A percentile compares a stretch with the other conserved stretches of the same genome.
Conservation (phyloP, 1,284 basidiomycete genomes). For the Trichosporon sp. region DNA sequence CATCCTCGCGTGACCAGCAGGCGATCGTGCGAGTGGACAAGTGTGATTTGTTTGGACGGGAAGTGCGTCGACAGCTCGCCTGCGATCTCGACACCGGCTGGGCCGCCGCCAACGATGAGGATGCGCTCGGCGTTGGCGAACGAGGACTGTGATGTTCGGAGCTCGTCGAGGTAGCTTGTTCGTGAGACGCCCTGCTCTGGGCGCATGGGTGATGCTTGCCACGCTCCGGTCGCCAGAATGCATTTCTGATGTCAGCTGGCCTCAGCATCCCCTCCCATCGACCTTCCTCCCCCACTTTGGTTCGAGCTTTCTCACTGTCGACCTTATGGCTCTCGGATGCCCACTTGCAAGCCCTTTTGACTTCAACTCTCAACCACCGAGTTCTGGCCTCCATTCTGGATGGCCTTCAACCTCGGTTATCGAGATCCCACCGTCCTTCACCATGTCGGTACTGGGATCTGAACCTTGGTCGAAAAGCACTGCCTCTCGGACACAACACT, state of each 20-base stretch:
- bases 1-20: constrained; percentile 24
- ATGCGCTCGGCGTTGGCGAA: constrained; percentile 34
- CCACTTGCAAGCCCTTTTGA: too few species aligned
- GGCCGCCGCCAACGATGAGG: constrained; percentile 48
- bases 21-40: constrained; percentile 27
- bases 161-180: constrained; percentile 16
- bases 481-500: too few species aligned
- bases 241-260: constrained; percentile 24
- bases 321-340: too few species aligned
- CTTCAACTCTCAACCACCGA: too few species aligned
- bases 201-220: constrained; percentile 39
- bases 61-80: constrained; percentile 41
- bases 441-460: too few species aligned
- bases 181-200: constrained; percentile 23
- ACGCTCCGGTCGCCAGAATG: constrained; percentile 40
- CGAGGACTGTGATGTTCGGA: constrained; percentile 31
- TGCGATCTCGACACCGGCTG: constrained; percentile 50
- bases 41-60: constrained; percentile 26
- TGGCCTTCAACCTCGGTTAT: too few species aligned
- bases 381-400: too few species aligned
- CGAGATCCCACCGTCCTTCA: too few species aligned
- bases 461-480: too few species aligned
- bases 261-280: too few species aligned
- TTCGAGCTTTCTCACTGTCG: too few species aligned
- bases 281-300: too few species aligned